Evolutionary conservation across 352 stramenopile genomes (phyloP).

Genomic region (Phytopythium boreale): DNA sequence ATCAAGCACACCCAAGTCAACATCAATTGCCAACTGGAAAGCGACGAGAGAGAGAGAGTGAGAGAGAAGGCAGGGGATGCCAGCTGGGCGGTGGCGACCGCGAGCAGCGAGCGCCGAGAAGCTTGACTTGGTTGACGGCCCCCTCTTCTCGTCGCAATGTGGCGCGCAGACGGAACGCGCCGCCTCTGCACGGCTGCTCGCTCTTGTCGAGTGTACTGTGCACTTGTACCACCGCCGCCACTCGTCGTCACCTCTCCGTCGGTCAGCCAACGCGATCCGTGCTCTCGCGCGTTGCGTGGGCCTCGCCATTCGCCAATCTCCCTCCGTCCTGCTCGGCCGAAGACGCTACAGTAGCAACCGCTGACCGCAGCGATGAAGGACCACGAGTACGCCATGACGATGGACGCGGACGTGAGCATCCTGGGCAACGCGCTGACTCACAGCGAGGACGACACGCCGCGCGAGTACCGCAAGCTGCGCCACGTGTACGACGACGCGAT

Average conservation of each 20-base stretch:
- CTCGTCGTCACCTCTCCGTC: neutral
- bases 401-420: constrained; percentile 8
- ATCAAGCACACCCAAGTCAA: neutral
- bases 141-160: neutral
- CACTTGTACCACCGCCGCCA: too few relatives aligned
- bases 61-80: neutral
- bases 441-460: constrained; percentile 11
- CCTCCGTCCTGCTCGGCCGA: neutral
- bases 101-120: neutral
- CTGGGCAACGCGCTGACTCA: constrained; percentile 3
- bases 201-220: neutral
- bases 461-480: constrained; percentile 31
- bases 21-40: neutral
- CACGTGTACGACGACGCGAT: constrained; percentile 43
- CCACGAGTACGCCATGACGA: constrained; percentile 6
- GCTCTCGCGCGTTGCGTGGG: neutral
- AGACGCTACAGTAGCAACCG: too few relatives aligned
- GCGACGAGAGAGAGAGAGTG: neutral
- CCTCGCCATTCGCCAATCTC: constrained; percentile 4
- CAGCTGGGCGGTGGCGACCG: neutral
- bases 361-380: constrained; percentile 6
- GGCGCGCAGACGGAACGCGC: neutral
- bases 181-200: neutral
- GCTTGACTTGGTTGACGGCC: neutral
- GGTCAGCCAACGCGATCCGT: too few relatives aligned